Conservation (phyloP, 2,329 filamentous ascomycete species). For the Fusarium sacchari region DNA sequence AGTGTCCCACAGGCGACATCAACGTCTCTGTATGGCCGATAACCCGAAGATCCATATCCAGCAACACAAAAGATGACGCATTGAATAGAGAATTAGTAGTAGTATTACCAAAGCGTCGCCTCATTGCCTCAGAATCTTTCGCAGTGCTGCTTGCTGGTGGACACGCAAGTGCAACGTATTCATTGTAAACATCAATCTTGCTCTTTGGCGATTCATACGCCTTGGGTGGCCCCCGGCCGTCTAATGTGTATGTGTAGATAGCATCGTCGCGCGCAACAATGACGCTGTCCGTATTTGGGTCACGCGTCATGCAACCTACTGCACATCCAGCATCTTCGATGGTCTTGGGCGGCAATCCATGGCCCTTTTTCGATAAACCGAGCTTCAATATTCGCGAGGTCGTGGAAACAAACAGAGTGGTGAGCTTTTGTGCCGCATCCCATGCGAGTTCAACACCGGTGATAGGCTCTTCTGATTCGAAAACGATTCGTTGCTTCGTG, state of each 20-base stretch:
- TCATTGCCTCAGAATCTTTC: slow-evolving; percentile 67
- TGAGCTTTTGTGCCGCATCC: slow-evolving; percentile 62
- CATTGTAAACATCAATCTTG: slow-evolving; percentile 78
- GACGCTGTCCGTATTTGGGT: slow-evolving; percentile 82
- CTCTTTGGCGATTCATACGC: slow-evolving; percentile 94
- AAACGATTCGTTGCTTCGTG: slow-evolving; percentile 91
- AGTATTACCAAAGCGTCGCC: slow-evolving; percentile 76
- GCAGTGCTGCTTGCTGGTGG: slow-evolving; percentile 71
- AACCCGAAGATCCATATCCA: slow-evolving; percentile 92
- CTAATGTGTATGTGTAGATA: slow-evolving; percentile 89
- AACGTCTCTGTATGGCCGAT: slow-evolving; percentile 90
- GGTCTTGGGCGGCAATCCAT: slow-evolving; percentile 87
- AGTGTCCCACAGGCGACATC: slow-evolving; percentile 78
- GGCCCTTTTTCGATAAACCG: slow-evolving; percentile 85
- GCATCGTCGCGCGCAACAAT: slow-evolving; percentile 95
- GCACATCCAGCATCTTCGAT: slow-evolving; percentile 91
- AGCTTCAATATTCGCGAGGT: slow-evolving; percentile 88
- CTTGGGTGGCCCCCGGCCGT: slow-evolving; percentile 86
- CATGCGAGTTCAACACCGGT: slow-evolving; percentile 85
- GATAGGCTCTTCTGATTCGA: slow-evolving; percentile 95
- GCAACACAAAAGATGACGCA: slow-evolving; percentile 85
- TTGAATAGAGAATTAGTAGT: slow-evolving; percentile 81
- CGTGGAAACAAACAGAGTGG: slow-evolving; percentile 90
- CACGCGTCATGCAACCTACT: slow-evolving; percentile 93
- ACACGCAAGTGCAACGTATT: slow-evolving; percentile 89